Conservation (phyloP, 176 grass and related monocot genomes). For the Oryza meyeriana region DNA sequence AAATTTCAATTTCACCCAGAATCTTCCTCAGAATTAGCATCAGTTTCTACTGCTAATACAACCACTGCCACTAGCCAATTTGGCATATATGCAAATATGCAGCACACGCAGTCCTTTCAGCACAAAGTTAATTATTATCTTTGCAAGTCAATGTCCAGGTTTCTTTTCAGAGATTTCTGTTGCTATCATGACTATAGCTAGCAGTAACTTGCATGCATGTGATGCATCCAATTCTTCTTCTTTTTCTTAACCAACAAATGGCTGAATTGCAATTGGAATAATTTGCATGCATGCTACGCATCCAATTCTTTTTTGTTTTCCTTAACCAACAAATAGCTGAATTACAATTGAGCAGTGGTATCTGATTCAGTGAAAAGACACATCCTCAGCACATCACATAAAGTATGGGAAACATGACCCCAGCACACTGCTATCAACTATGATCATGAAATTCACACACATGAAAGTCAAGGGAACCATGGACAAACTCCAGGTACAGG, state of each 20-base stretch:
- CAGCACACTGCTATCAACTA: neutral
- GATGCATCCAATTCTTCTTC: neutral
- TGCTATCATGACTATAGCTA: neutral
- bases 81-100: neutral
- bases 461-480: neutral
- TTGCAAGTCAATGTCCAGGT: conserved; percentile 23
- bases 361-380: neutral
- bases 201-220: neutral
- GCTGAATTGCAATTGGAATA: neutral
- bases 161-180: neutral
- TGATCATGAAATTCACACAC: neutral
- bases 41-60: neutral
- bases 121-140: conserved; percentile 9
- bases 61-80: neutral
- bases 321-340: neutral
- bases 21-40: neutral
- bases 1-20: neutral
- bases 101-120: neutral
- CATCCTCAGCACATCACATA: neutral
- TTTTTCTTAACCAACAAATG: neutral
- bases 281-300: neutral
- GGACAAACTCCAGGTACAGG: neutral
- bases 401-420: neutral
- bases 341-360: neutral
- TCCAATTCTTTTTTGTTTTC: neutral